These are phyloP conservation scores for Metrosideros polymorpha DNA, from an alignment of 441 rosid genomes.

Conservation along the genomic window DNA sequence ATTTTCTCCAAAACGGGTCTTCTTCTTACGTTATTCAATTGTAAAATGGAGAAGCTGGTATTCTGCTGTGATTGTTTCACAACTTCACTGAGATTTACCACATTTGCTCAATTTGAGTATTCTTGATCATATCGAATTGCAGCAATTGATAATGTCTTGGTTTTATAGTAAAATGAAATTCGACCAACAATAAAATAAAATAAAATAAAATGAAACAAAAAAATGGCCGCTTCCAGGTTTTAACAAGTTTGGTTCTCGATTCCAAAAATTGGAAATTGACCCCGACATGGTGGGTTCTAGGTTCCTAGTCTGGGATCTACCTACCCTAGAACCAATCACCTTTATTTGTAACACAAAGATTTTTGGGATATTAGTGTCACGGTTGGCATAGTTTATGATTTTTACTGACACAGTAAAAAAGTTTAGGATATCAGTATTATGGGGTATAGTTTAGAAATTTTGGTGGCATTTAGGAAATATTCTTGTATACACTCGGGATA, in stretches of 20 bases:
- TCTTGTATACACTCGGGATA: background rate
- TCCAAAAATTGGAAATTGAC: background rate
- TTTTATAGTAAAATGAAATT: background rate
- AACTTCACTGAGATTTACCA: background rate
- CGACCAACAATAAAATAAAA: too few species aligned
- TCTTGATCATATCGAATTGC: background rate
- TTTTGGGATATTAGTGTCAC: background rate
- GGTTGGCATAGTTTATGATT: background rate
- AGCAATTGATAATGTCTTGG: background rate
- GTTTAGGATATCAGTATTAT: too few species aligned
- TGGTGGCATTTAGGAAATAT: background rate
- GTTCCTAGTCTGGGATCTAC: background rate
- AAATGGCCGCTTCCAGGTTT: background rate
- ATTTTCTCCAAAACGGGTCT: background rate
- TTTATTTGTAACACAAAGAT: background rate
- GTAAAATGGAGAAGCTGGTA: background rate
- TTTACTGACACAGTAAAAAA: too few species aligned
- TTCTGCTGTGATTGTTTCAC: background rate
- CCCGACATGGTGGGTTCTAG: too few species aligned
- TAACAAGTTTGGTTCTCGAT: background rate
- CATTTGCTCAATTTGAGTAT: background rate
- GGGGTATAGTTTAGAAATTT: too few species aligned
- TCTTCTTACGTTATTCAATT: background rate
- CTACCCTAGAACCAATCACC: background rate
- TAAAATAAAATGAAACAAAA: too few species aligned